Conservation (phyloP, 225 moss, liverwort and hornwort genomes). For the Physcomitrium patens region DNA sequence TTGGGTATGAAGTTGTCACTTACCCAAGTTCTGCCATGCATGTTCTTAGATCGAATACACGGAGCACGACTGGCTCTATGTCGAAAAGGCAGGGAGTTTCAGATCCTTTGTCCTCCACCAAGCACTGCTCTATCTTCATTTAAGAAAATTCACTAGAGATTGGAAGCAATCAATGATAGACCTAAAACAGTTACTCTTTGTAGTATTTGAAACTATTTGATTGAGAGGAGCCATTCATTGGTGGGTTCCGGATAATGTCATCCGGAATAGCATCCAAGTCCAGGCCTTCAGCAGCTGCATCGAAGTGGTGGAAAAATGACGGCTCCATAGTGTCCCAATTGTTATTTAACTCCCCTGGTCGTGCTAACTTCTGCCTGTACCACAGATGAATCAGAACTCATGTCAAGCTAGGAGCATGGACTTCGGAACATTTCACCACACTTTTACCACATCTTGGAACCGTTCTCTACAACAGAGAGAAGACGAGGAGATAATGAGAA, state of each 20-base stretch:
- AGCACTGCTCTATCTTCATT: not conserved
- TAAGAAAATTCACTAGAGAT: constrained; percentile 13
- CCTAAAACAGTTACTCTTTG: constrained; percentile 22
- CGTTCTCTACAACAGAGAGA: constrained; percentile 1
- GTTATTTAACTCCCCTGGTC: constrained; percentile 82
- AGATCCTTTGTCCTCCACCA: constrained; percentile 9
- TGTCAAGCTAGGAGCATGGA: not conserved
- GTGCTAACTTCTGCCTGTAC: constrained; percentile 80
- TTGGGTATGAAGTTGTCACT: no score
- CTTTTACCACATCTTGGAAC: not conserved
- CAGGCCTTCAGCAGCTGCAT: constrained; percentile 62
- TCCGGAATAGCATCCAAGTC: constrained; percentile 65
- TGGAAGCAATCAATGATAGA: constrained; percentile 17
- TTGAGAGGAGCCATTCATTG: constrained; percentile 42
- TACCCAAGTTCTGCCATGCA: no score
- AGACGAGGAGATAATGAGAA: not conserved
- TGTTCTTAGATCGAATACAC: no score
- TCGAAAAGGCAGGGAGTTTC: constrained; percentile 15
- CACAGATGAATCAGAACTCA: constrained; percentile 17
- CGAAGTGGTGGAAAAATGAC: constrained; percentile 88
- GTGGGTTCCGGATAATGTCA: constrained; percentile 62
- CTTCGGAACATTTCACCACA: not conserved
- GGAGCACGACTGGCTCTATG: not conserved
- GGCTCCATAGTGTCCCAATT: constrained; percentile 72
- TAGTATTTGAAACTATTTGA: constrained; percentile 39